phyloP scores from a whole-genome alignment of 768 basidiomycete species.

The Pholiota conissans region DNA sequence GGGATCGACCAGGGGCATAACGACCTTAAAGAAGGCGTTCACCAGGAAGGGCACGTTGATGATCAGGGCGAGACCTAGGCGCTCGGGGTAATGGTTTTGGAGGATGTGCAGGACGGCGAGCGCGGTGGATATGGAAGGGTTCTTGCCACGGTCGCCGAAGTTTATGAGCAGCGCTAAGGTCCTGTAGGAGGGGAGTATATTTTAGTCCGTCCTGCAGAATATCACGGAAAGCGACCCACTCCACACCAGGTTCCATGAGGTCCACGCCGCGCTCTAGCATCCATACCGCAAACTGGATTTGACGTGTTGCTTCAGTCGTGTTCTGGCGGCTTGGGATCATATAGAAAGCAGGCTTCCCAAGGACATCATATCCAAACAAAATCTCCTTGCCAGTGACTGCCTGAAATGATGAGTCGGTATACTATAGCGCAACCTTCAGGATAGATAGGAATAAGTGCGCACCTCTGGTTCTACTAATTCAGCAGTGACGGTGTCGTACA shows the following conservation, averaged over 20 bases:
- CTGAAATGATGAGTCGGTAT: conserved; percentile 29
- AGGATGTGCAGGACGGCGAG: conserved; percentile 60
- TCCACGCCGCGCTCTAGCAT: conserved; percentile 76
- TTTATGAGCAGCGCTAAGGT: conserved; percentile 73
- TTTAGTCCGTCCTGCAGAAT: background rate
- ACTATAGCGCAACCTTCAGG: conserved; percentile 1
- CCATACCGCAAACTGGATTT: conserved; percentile 76
- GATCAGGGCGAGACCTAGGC: conserved; percentile 73
- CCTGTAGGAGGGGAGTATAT: conserved; percentile 24
- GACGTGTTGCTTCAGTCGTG: conserved; percentile 64
- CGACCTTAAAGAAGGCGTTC: conserved; percentile 73
- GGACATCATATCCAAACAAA: conserved; percentile 71
- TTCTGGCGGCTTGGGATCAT: conserved; percentile 75
- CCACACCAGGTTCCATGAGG: conserved; percentile 79
- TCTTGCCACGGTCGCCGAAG: conserved; percentile 73
- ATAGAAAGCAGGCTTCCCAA: conserved; percentile 67
- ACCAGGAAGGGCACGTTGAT: conserved; percentile 82
- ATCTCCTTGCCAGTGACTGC: conserved; percentile 83
- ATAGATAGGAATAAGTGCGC: conserved; percentile 14
- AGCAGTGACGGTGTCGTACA: conserved; percentile 62
- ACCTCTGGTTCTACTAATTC: conserved; percentile 77
- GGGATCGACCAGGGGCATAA: conserved; percentile 83
- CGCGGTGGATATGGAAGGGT: conserved; percentile 40
- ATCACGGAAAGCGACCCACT: conserved; percentile 50
- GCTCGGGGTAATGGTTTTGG: conserved; percentile 85